phyloP scores from a whole-genome alignment of 2,329 filamentous ascomycete species.

The Zymoseptoria ardabiliae region DNA sequence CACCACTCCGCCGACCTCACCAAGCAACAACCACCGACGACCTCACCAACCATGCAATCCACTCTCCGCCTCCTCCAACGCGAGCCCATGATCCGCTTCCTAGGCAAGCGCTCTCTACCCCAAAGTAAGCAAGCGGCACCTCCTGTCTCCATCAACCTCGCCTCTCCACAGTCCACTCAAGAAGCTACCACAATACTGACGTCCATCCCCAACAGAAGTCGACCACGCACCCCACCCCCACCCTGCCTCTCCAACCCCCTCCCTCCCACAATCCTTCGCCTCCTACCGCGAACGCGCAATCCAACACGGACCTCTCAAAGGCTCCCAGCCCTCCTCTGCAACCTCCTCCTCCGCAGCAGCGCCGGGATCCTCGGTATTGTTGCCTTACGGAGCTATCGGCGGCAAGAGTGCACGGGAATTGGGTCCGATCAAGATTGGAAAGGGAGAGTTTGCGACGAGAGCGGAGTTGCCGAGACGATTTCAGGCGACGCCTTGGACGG shows the following conservation, averaged over 20 bases:
- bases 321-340: slow-evolving; percentile 9
- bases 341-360: slow-evolving; percentile 7
- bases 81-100: slow-evolving; percentile 46
- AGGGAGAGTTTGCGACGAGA: slow-evolving; percentile 80
- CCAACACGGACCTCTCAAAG: slow-evolving; percentile 64
- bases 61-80: slow-evolving; percentile 41
- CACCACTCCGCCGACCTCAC: not conserved
- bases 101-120: slow-evolving; percentile 42
- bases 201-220: slow-evolving; percentile 46
- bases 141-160: not conserved
- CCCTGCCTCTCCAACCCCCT: slow-evolving; percentile 60
- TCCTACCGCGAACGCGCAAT: slow-evolving; percentile 70
- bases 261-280: slow-evolving; percentile 64
- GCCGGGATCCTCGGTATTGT: slow-evolving; percentile 8
- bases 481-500: slow-evolving; percentile 63
- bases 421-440: slow-evolving; percentile 61
- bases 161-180: not conserved
- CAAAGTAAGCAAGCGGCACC: slow-evolving; percentile 30
- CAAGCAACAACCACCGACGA: not conserved
- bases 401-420: slow-evolving; percentile 60
- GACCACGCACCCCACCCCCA: slow-evolving; percentile 67
- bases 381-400: slow-evolving; percentile 44
- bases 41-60: slow-evolving; percentile 34
- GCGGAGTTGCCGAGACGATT: slow-evolving; percentile 81
- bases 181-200: slow-evolving; percentile 6